phyloP scores from a whole-genome alignment of 2,329 filamentous ascomycete species.

The Colletotrichum lini region DNA sequence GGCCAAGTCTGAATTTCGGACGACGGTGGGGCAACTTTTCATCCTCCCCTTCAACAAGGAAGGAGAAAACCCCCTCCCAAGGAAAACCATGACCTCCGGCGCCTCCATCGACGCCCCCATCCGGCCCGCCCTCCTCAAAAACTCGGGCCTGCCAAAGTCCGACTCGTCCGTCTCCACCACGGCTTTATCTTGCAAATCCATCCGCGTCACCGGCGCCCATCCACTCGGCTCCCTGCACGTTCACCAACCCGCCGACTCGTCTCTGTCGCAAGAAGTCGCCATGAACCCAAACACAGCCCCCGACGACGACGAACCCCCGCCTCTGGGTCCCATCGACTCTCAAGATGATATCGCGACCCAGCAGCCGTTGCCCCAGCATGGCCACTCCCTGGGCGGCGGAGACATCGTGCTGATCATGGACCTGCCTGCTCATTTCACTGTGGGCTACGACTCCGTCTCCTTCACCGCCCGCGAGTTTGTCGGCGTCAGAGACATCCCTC shows the following conservation, averaged over 20 bases:
- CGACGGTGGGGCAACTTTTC: slow-evolving; percentile 19
- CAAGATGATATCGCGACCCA: slow-evolving; percentile 26
- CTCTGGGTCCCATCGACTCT: slow-evolving; percentile 46
- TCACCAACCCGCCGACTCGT: slow-evolving; percentile 48
- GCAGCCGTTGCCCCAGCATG: slow-evolving; percentile 33
- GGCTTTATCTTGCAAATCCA: slow-evolving; percentile 50
- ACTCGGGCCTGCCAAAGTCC: slow-evolving; percentile 52
- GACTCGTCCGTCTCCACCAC: slow-evolving; percentile 54
- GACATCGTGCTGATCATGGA: slow-evolving; percentile 69
- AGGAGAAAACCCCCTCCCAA: background rate
- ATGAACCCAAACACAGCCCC: slow-evolving; percentile 41
- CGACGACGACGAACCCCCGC: slow-evolving; percentile 50
- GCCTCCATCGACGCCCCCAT: slow-evolving; percentile 40
- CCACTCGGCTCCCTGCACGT: slow-evolving; percentile 61
- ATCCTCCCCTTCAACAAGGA: slow-evolving; percentile 2
- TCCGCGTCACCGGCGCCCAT: slow-evolving; percentile 56
- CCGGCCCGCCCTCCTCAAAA: slow-evolving; percentile 39
- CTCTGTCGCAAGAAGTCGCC: slow-evolving; percentile 31
- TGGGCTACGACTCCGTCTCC: slow-evolving; percentile 68
- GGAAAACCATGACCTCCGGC: slow-evolving; percentile 33
- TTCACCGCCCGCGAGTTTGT: slow-evolving; percentile 64
- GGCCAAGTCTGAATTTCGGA: slow-evolving; percentile 15
- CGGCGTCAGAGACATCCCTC: slow-evolving; percentile 69
- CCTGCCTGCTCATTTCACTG: slow-evolving; percentile 64
- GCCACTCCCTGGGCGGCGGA: slow-evolving; percentile 54